These are phyloP conservation scores for Aspergillus vadensis DNA, from an alignment of 2,329 filamentous ascomycete species.

Conservation along the genomic window DNA sequence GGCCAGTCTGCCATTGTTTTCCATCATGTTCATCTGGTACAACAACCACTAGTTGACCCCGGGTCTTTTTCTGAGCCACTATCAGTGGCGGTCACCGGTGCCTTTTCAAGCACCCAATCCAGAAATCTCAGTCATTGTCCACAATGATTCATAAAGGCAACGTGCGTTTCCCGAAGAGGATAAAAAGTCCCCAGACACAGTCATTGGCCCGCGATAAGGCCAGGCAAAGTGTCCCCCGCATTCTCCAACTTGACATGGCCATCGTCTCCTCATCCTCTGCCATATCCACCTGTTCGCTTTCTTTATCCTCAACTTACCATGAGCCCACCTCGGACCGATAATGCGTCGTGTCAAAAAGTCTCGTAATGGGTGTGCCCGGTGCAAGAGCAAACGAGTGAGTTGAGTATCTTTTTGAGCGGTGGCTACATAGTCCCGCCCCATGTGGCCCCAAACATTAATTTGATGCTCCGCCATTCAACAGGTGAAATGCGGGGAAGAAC, in stretches of 20 bases:
- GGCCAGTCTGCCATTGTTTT: slow-evolving; percentile 2
- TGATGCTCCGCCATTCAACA: slow-evolving; percentile 17
- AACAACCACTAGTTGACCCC: too few species aligned
- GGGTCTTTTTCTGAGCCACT: background rate
- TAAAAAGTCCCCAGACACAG: slow-evolving; percentile 5
- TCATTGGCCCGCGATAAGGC: slow-evolving; percentile 6
- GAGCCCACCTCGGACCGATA: slow-evolving; percentile 37
- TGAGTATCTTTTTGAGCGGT: slow-evolving; percentile 1
- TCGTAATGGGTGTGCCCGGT: slow-evolving; percentile 45
- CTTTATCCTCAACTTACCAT: slow-evolving; percentile 38
- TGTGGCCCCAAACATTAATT: background rate
- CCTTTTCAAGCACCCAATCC: background rate
- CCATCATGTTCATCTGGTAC: background rate
- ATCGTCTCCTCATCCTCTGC: background rate
- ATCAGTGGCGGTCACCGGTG: background rate
- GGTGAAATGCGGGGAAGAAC: slow-evolving; percentile 46
- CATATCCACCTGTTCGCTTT: slow-evolving; percentile 14
- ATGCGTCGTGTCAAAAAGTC: slow-evolving; percentile 47
- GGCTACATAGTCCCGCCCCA: background rate
- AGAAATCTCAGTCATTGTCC: background rate
- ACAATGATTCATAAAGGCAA: background rate
- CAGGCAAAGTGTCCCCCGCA: background rate
- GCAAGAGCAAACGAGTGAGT: slow-evolving; percentile 44
- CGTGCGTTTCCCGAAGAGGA: slow-evolving; percentile 14
- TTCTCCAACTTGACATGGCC: background rate